Base-by-base conservation (phyloP, 768 basidiomycete genomes). In the Solioccasus polychromus region DNA sequence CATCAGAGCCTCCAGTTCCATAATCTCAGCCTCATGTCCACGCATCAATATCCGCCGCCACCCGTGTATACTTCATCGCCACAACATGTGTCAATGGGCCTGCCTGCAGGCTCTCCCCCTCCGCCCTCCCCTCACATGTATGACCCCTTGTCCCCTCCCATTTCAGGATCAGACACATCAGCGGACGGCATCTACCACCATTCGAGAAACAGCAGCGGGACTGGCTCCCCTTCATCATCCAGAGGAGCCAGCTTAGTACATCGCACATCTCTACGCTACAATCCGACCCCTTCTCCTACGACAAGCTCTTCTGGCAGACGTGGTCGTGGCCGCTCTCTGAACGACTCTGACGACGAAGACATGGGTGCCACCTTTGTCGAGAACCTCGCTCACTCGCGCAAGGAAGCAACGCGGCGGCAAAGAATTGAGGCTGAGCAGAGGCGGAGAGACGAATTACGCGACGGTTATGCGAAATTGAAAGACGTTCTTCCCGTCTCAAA, bases 361-460 rank as follows among this genome's bases (percentile, higher is more conserved):
- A 85, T 86, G 83, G 84, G 83, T 52, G 73, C 79, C 43, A 70
- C 78, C 47, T 79, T 77, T 61, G 75, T 78, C 29, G 84, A 89
- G 63, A 83, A 80, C 51, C 74, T 89, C 45, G 88, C 87, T 6
- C 78, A 83, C 64, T 79, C 82, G 9, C 73, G 88, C 60, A 92
- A 91, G 62, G 88, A 92, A 69, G 87, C 87, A 18, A 92, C 89
- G 8, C 73, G 89, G 25, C 74, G 82, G 60, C 88, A 91, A 67
- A 75, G 89, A 42, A 91, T 92, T 45, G 88, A 92, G 70, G 89
- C 88, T n/a, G 88, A 92, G 66, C 88, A 93, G 71, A 75, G 90
- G 35, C 76, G 92, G 47, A 77, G 92, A 53, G 90, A 92, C 66
- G 92, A 93, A 68, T 75, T 93, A 50, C 78, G 92, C 50, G 91